Base-by-base conservation (phyloP, 2,329 filamentous ascomycete species). In the Aspergillus hortae region DNA sequence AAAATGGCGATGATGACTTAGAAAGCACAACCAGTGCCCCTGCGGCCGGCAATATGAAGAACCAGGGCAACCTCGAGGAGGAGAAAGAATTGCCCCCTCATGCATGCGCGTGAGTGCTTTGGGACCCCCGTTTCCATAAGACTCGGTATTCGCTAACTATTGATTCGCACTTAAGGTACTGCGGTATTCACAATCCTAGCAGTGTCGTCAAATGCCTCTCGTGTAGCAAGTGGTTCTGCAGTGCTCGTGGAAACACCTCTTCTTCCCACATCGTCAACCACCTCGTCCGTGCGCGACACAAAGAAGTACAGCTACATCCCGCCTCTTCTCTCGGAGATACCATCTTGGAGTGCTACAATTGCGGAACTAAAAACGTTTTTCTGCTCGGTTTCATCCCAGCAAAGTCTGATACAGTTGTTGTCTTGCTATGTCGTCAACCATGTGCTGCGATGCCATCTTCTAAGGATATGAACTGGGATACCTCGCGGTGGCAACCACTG, bases 401-500 rank as follows among this genome's bases (percentile, higher is more conserved):
- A 51, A 99, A 99, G 70, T 97, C 94, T 10, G 95, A 99, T 67
- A 96, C 94, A 0, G 94, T 99, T 25, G 95, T 99, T 6, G 94
- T 99, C 21, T 84, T 99, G 42, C 82, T 99, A 35, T 99, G 94
- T 71, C 91, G 94, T 55, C 94, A 97, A 73, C 94, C 94, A 44
- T 99, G 94, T 72, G 94, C 92, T 32, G 88, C 94, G 25, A 92
- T 89, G 75, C 89, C 92, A 1, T 97, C 94, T 32, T 92, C 90
- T 59, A 99, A 99, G 74, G 94, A 99, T 66, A 97, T 99, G 92
- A 99, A 94, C 71, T 99, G 94, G 94, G 94, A 99, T 70, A 95
- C 92, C 5, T 95, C 92, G 23, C 86, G 92, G 67, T 99, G 94
- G 94, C 92, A 97, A 70, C 94, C 94, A 11, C 80, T 99, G 53